Conservation (phyloP, 1,284 basidiomycete species). For the Pholiota adiposa region DNA sequence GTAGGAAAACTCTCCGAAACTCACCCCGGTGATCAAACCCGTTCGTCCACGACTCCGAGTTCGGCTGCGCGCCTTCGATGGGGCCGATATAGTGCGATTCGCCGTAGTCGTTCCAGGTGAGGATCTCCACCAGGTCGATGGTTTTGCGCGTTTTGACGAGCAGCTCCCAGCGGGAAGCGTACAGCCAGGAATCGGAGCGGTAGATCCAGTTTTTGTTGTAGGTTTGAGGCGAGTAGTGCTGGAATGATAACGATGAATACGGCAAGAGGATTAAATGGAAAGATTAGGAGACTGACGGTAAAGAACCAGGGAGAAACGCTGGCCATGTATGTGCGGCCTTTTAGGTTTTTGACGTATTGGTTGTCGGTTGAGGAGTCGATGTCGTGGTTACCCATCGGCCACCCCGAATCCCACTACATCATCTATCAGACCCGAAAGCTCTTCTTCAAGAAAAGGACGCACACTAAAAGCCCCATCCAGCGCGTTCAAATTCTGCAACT, state of each 20-base stretch:
- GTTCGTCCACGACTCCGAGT: constrained; percentile 58
- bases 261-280: neutral
- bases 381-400: neutral
- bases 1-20: neutral
- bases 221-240: constrained; percentile 46
- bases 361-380: constrained; percentile 27
- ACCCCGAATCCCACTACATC: constrained; percentile 9
- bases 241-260: constrained; percentile 46
- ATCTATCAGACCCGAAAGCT: neutral
- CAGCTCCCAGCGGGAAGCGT: constrained; percentile 61
- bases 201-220: constrained; percentile 73
- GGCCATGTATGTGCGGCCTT: constrained; percentile 60
- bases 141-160: constrained; percentile 50
- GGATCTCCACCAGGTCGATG: constrained; percentile 56
- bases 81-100: constrained; percentile 60
- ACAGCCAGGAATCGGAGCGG: constrained; percentile 59
- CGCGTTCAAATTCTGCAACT: neutral
- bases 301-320: constrained; percentile 66
- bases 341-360: constrained; percentile 38
- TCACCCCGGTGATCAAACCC: constrained; percentile 60
- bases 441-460: neutral
- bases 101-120: constrained; percentile 67
- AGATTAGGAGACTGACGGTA: constrained; percentile 39
- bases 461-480: constrained; percentile 13
- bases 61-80: constrained; percentile 51